Base-by-base conservation (phyloP, 2,329 filamentous ascomycete genomes). In the Onygena corvina region DNA sequence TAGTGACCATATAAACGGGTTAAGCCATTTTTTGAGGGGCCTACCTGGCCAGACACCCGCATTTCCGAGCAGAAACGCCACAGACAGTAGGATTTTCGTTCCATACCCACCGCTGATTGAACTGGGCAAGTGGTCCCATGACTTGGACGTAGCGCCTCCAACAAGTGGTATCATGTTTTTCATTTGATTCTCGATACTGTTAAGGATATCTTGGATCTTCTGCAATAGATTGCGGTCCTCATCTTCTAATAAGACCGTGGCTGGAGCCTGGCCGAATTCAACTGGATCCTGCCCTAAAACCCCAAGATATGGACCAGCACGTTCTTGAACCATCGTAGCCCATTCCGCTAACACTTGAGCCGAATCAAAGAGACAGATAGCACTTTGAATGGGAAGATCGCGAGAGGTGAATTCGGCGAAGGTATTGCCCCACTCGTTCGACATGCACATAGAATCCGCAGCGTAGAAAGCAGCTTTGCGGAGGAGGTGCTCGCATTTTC, bases 401-500 rank as follows among this genome's bases (percentile, higher is more conserved):
- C 86, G 77, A 48, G 84, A 88, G 1, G 81, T 83, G 53, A 86
- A 82, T 54, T 94, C 88, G 5, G 85, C 83, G 67, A 90, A 92
- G 0, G 86, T 87, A 23, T 90, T 79, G 1, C 87, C 87, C 9
- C 92, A 76, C 61, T 84, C 89, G 63, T 93, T 85, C 1, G 87
- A 84, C 79, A 92, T 92, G 23, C 81, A 80, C 6, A 98, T 76
- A 0, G 89, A 94, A 64, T 95, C 88, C 1, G 87, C 88, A 1
- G 92, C 92, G 61, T 94, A 94, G 61, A 88, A 93, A 0, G 90
- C 92, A n/a, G 92, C 92, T 64, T 90, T 93, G 36, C 90, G 83
- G 16, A 96, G 74, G 60, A 94, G 86, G 56, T 82, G 84, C 67
- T 98, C 90, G 2, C 88, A 82, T 51, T 84, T 82, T 0, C 84